A percentile compares a stretch with the other conserved stretches of the same genome.
phyloP scores from a whole-genome alignment of 2,329 filamentous ascomycete genomes.

The Aspergillus ruber region DNA sequence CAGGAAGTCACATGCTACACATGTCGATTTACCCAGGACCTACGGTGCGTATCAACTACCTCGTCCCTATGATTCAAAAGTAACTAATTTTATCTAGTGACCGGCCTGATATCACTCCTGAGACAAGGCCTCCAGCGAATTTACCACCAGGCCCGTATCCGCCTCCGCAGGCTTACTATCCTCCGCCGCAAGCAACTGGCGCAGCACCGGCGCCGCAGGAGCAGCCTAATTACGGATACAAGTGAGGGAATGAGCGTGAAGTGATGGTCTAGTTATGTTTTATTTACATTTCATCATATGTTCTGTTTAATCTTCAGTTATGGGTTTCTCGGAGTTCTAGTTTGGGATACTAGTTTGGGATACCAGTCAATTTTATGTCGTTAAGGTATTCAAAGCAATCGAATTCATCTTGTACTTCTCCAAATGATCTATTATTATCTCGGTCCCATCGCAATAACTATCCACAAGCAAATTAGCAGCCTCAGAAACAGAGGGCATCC shows the following conservation, averaged over 20 bases:
- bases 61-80: background rate
- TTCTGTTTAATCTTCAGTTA: too few species aligned
- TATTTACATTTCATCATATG: background rate
- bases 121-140: conserved; percentile 26
- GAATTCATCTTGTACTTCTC: too few species aligned
- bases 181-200: conserved; percentile 7
- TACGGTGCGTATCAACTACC: conserved; percentile 21
- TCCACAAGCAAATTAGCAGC: too few species aligned
- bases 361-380: background rate
- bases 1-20: conserved; percentile 35
- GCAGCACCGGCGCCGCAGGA: conserved; percentile 13
- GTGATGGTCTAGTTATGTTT: background rate
- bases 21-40: conserved; percentile 32
- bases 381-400: too few species aligned
- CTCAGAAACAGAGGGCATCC: too few species aligned
- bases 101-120: conserved; percentile 33
- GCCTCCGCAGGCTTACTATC: conserved; percentile 16
- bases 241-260: conserved; percentile 8
- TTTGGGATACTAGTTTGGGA: background rate
- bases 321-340: background rate
- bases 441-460: too few species aligned
- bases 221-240: conserved; percentile 16
- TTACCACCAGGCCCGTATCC: conserved; percentile 21
- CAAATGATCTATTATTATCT: too few species aligned
- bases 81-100: conserved; percentile 17